These are phyloP conservation scores for Protostelium mycophagum DNA, from an alignment of 78 protist genomes.

Conservation along the genomic window DNA sequence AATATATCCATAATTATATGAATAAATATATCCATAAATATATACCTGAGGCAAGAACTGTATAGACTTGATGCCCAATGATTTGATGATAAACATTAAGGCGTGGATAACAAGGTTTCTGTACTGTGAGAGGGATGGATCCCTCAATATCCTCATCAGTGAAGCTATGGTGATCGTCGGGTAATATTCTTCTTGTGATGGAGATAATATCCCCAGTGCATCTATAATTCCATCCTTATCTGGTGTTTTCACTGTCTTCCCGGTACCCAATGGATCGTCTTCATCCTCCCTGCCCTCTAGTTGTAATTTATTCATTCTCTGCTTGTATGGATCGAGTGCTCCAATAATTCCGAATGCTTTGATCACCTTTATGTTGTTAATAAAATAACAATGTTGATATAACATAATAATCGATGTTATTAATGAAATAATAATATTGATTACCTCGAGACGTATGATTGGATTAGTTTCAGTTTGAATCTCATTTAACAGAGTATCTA, in stretches of 20 bases:
- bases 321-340: conserved; percentile 93
- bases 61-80: conserved; percentile 76
- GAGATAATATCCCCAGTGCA: conserved; percentile 9
- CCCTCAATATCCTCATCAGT: conserved; percentile 74
- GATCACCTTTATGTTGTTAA: conserved; percentile 17
- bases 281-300: conserved; percentile 42
- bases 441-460: conserved; percentile 34
- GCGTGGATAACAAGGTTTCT: conserved; percentile 65
- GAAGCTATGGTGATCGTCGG: conserved; percentile 83
- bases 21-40: too few relatives aligned
- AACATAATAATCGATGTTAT: too few relatives aligned
- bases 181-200: conserved; percentile 83
- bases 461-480: conserved; percentile 45
- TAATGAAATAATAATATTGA: background rate
- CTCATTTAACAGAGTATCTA: conserved; percentile 59
- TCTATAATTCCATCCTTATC: background rate
- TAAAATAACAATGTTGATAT: too few relatives aligned
- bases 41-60: conserved; percentile 69
- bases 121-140: conserved; percentile 69
- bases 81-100: conserved; percentile 73
- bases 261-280: conserved; percentile 11
- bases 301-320: conserved; percentile 53
- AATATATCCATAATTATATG: too few relatives aligned
- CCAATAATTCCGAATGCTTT: conserved; percentile 94
- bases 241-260: background rate